Percentiles rank a stretch among this genome's conserved stretches.
phyloP scores from a whole-genome alignment of 352 stramenopile species.

The Halophytophthora batemanensis region DNA sequence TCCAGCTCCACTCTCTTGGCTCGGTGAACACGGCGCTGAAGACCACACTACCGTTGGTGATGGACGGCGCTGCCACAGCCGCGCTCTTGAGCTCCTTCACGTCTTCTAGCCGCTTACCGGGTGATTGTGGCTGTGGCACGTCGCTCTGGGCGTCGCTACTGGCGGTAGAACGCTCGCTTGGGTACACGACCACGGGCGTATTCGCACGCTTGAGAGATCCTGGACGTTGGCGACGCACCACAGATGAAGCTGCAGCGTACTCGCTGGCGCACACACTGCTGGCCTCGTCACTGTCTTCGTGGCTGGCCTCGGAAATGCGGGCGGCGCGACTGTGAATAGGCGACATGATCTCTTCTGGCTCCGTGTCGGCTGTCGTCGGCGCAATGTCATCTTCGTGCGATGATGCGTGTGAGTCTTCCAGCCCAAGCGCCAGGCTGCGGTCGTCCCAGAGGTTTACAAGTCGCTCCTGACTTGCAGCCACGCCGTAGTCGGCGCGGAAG shows the following conservation, averaged over 20 bases:
- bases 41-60: constrained; percentile 52
- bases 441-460: constrained; percentile 61
- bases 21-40: constrained; percentile 69
- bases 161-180: not conserved
- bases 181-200: constrained; percentile 28
- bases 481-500: constrained; percentile 67
- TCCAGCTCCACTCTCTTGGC: constrained; percentile 60
- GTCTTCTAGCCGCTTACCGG: constrained; percentile 2
- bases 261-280: constrained; percentile 13
- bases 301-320: constrained; percentile 41
- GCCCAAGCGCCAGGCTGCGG: constrained; percentile 20
- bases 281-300: constrained; percentile 42
- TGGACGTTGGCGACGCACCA: constrained; percentile 14
- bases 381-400: constrained; percentile 13
- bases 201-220: constrained; percentile 28
- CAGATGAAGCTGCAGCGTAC: constrained; percentile 1
- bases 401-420: constrained; percentile 8
- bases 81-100: constrained; percentile 29
- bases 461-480: constrained; percentile 16
- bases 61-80: constrained; percentile 47
- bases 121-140: too few relatives aligned
- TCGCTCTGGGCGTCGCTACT: too few relatives aligned
- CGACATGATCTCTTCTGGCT: constrained; percentile 40
- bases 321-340: constrained; percentile 34
- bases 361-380: constrained; percentile 32